Conservation (phyloP, 768 basidiomycete genomes). For the Tulasnella sp. region DNA sequence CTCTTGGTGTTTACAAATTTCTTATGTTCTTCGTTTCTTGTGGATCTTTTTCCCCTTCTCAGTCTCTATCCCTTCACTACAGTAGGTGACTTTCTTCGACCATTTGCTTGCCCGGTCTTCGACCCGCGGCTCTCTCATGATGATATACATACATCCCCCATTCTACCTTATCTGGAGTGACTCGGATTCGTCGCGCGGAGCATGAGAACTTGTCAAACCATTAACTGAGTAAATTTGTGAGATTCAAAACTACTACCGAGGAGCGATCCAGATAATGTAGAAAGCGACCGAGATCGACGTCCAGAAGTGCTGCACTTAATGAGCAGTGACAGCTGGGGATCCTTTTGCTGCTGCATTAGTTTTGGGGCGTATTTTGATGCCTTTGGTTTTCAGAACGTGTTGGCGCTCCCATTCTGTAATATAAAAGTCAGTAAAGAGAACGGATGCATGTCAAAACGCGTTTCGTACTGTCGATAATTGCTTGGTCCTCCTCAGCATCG, state of each 20-base stretch:
- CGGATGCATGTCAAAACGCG: not conserved
- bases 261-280: not conserved
- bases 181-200: not conserved
- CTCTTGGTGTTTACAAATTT: not conserved
- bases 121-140: not conserved
- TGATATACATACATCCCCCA: not conserved
- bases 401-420: conserved; percentile 45
- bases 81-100: not conserved
- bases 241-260: not conserved
- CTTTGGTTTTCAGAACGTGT: conserved; percentile 50
- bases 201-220: not conserved
- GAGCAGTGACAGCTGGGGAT: not conserved
- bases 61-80: not conserved
- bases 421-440: not conserved
- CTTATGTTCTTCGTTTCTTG: conserved; percentile 13
- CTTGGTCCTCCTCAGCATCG: conserved; percentile 72
- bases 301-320: not conserved
- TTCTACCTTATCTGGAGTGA: not conserved
- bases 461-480: not conserved
- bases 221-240: not conserved
- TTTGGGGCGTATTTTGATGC: conserved; percentile 44
- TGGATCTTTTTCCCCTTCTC: not conserved
- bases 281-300: not conserved
- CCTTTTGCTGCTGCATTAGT: not conserved
- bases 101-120: not conserved